phyloP scores from a whole-genome alignment of 495 filamentous ascomycete species.

The Platismatia glauca region DNA sequence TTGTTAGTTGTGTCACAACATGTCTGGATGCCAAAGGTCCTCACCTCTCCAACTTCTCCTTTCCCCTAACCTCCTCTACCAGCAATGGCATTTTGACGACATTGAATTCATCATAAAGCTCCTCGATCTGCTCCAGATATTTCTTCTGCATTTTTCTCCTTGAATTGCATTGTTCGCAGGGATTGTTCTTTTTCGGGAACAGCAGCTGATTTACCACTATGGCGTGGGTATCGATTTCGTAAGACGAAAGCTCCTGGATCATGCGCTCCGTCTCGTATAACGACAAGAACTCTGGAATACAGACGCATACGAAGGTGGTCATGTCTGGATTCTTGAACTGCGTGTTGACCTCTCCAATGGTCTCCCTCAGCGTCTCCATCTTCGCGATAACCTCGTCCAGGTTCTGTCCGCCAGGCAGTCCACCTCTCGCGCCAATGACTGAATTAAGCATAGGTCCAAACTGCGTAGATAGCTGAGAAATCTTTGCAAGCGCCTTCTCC shows the following conservation, averaged over 20 bases:
- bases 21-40: not conserved
- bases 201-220: constrained; percentile 98
- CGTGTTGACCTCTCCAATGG: constrained; percentile 90
- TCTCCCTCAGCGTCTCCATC: constrained; percentile 84
- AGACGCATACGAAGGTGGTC: constrained; percentile 97
- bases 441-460: constrained; percentile 95
- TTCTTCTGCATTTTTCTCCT: constrained; percentile 98
- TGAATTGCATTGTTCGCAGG: constrained; percentile 92
- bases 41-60: constrained; percentile 78
- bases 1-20: constrained; percentile 1
- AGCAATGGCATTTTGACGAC: constrained; percentile 95
- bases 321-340: constrained; percentile 96
- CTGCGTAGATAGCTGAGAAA: constrained; percentile 86
- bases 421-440: constrained; percentile 72
- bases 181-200: constrained; percentile 77
- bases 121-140: constrained; percentile 96
- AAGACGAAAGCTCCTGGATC: constrained; percentile 94
- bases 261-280: constrained; percentile 99
- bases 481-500: constrained; percentile 94
- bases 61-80: constrained; percentile 90
- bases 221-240: constrained; percentile 89
- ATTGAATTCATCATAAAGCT: constrained; percentile 98
- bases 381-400: constrained; percentile 86
- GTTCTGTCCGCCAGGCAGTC: constrained; percentile 82
- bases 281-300: constrained; percentile 94